Evolutionary conservation across 345 rosid species (phyloP).

Genomic region (Camelina sativa): DNA sequence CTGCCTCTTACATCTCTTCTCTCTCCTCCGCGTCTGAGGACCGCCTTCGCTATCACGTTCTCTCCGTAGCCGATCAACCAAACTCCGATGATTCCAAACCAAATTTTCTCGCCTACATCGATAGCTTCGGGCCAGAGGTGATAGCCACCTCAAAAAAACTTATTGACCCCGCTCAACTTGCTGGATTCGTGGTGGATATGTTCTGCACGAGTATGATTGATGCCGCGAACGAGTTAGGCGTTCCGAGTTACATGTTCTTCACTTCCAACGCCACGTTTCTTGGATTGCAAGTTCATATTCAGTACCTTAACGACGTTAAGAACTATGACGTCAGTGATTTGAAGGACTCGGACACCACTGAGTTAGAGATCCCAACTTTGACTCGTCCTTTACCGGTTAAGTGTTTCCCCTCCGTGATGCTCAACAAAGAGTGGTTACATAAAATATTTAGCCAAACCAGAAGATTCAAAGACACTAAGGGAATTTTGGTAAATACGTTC

Average conservation of each 20-base stretch:
- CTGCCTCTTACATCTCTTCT: slow-evolving; percentile 43
- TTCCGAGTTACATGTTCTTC: slow-evolving; percentile 58
- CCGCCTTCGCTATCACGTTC: slow-evolving; percentile 47
- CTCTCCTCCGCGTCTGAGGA: slow-evolving; percentile 35
- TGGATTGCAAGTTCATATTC: slow-evolving; percentile 31
- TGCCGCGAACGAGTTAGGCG: slow-evolving; percentile 49
- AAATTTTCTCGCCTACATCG: not conserved
- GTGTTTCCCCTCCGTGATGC: slow-evolving; percentile 37
- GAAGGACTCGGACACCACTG: slow-evolving; percentile 44
- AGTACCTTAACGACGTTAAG: slow-evolving; percentile 37
- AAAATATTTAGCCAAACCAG: not conserved
- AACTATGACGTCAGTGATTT: slow-evolving; percentile 37
- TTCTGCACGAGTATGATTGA: slow-evolving; percentile 57
- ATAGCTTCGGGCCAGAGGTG: slow-evolving; percentile 46
- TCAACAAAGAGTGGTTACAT: not conserved
- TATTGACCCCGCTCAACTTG: slow-evolving; percentile 31
- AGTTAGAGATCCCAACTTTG: slow-evolving; percentile 45
- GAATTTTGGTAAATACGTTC: slow-evolving; percentile 58
- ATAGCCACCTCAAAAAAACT: slow-evolving; percentile 41
- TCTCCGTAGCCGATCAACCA: slow-evolving; percentile 33
- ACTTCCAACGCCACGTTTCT: slow-evolving; percentile 53
- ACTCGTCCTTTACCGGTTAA: slow-evolving; percentile 48
- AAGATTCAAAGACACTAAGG: slow-evolving; percentile 41
- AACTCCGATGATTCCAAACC: slow-evolving; percentile 8
- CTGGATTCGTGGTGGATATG: slow-evolving; percentile 62